A percentile compares a stretch with the other conserved stretches of the same genome.
Conservation (phyloP, 2,329 filamentous ascomycete species). For the Metarhizium robertsii region DNA sequence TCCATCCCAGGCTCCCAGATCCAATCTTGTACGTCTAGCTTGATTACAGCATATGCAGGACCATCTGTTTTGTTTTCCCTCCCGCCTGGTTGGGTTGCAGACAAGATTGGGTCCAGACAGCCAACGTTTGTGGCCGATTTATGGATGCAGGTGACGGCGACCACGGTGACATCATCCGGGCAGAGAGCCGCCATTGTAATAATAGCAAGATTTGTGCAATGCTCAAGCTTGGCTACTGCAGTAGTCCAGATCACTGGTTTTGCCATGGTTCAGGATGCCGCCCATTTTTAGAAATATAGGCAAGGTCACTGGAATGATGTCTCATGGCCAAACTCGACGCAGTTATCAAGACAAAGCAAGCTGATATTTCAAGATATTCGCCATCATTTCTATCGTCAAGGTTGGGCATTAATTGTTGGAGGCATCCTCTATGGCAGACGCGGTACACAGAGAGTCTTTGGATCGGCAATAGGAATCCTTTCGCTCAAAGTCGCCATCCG, state of each 20-base stretch:
- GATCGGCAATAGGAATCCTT: not conserved
- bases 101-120: not conserved
- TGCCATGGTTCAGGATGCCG: not conserved
- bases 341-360: no score
- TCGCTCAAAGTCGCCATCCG: not conserved
- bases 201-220: not conserved
- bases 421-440: not conserved
- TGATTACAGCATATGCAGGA: conserved; percentile 1
- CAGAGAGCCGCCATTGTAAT: not conserved
- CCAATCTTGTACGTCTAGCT: not conserved
- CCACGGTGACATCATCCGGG: not conserved
- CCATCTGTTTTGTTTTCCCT: not conserved
- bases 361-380: not conserved
- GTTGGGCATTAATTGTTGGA: not conserved
- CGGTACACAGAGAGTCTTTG: not conserved
- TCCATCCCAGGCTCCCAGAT: not conserved
- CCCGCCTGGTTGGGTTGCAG: not conserved
- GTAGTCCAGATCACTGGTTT: not conserved
- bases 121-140: not conserved
- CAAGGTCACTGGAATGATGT: not conserved
- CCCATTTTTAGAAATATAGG: not conserved
- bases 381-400: not conserved
- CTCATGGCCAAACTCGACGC: no score
- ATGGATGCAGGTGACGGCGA: not conserved
- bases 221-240: not conserved